Percentiles rank a stretch among this genome's conserved stretches.
phyloP scores from a whole-genome alignment of 805 yeast genomes.

The Metschnikowia drakensbergensis region DNA sequence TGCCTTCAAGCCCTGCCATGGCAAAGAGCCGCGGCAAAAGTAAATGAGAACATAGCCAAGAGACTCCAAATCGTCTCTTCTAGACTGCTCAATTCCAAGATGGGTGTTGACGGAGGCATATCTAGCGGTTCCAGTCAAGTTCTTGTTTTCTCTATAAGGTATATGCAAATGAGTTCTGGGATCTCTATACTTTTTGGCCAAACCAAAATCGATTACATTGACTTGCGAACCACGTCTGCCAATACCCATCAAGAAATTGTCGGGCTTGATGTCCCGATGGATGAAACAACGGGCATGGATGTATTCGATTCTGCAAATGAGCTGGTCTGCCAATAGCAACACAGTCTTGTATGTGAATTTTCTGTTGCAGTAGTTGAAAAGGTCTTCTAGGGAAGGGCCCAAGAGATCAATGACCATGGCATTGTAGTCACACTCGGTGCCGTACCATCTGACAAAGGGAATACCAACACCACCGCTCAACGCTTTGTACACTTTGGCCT shows the following conservation, averaged over 20 bases:
- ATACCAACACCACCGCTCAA: slow-evolving; percentile 96
- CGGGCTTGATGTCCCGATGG: slow-evolving; percentile 82
- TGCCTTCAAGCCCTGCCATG: slow-evolving; percentile 24
- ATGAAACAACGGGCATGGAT: slow-evolving; percentile 92
- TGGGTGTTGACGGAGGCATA: slow-evolving; percentile 23
- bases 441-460: slow-evolving; percentile 96
- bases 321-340: slow-evolving; percentile 86
- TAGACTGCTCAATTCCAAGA: slow-evolving; percentile 21
- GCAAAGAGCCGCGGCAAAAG: slow-evolving; percentile 21
- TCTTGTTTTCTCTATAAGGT: slow-evolving; percentile 42
- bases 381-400: slow-evolving; percentile 93
- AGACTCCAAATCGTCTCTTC: slow-evolving; percentile 22
- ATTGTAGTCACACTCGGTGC: slow-evolving; percentile 92
- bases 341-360: slow-evolving; percentile 93
- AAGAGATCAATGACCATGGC: slow-evolving; percentile 95
- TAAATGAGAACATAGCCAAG: slow-evolving; percentile 22
- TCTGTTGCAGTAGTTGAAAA: slow-evolving; percentile 93
- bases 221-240: slow-evolving; percentile 95
- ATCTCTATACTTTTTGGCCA: slow-evolving; percentile 91
- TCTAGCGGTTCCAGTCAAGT: slow-evolving; percentile 22
- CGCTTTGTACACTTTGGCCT: slow-evolving; percentile 92
- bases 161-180: slow-evolving; percentile 92
- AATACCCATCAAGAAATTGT: slow-evolving; percentile 81
- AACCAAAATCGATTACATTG: slow-evolving; percentile 89
- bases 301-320: slow-evolving; percentile 89